Evolutionary conservation across 2,329 filamentous ascomycete species (phyloP), one percentile per base, ranked within the genome.

Genomic region (Lojkania enalia): DNA sequence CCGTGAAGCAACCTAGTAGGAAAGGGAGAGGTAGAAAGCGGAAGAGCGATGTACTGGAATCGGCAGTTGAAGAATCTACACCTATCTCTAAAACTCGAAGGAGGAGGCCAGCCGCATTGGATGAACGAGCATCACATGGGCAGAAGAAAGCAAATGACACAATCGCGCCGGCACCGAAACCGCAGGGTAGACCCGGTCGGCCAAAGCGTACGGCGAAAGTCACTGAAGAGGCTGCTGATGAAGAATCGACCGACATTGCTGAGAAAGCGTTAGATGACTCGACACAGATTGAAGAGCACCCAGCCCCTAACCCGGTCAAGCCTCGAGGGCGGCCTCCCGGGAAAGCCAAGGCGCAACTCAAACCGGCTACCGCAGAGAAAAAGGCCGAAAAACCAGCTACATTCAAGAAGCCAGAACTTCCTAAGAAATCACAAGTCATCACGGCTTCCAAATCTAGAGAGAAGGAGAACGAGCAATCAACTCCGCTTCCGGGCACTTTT

Each of bases 181-280:
- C 5, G 42, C n/a, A 37, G 27, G 25, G 20, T 21, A 9, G 9
- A 15, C 14, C 7, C 11, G 33, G 33, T 11, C 15, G 61, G 32
- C 61, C 64, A 2, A 64, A 61, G 35, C 58, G 57, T 5, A 57
- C 58, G 5, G 64, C 61, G 2, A 60, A 67, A 14, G 37, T 59
- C 4, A 61, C 59, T 12, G 69, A 63, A 50, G 60, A 67, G 14
- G 37, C 58, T 4, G 60, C 59, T 12, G 69, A 63, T 49, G 46
- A 57, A 49, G 48, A 60, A 54, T 20, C 62, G 52, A 61, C 41
- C 20, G 49, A 21, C 40, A 25, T 52, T 15, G 21, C 61, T 37
- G 60, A 66, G 27, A 48, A 54, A 12, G 54, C 67, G 7, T 44
- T 49, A 21, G 42, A 55, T 35, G 48, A 61, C 46, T 56, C 57